Conservation (phyloP, 116 monocot genomes). For the Dioscorea cayenensis region DNA sequence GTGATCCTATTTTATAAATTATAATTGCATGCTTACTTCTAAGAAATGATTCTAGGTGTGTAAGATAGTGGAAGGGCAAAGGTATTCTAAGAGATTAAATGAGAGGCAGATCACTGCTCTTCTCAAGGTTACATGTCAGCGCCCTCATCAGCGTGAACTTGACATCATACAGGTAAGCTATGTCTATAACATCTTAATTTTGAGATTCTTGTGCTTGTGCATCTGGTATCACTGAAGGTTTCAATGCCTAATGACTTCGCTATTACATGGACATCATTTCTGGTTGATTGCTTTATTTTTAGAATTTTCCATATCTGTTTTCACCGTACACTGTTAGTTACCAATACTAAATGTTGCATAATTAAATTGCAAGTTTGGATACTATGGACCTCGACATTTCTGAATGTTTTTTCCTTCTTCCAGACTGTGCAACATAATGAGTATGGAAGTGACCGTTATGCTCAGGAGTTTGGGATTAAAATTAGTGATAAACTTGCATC, state of each 20-base stretch:
- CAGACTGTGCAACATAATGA: constrained; percentile 69
- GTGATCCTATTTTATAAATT: neutral
- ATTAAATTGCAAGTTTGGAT: no score
- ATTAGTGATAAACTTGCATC: constrained; percentile 61
- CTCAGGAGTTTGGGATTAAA: constrained; percentile 66
- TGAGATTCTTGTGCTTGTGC: neutral
- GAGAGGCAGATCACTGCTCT: constrained; percentile 88
- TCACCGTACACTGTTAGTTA: no score
- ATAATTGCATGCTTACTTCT: neutral
- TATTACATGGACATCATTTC: no score
- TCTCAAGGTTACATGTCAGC: constrained; percentile 83
- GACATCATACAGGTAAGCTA: constrained; percentile 59
- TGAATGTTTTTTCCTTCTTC: neutral
- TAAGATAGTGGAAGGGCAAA: constrained; percentile 93
- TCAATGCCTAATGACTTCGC: neutral
- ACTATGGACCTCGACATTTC: neutral
- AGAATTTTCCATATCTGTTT: no score
- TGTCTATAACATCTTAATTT: neutral
- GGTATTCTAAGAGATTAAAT: constrained; percentile 84
- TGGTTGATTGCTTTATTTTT: no score
- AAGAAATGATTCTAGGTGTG: constrained; percentile 49
- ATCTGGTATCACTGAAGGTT: neutral
- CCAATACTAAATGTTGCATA: no score
- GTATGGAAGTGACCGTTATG: constrained; percentile 59
- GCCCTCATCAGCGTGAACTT: constrained; percentile 61